Evolutionary conservation across 768 basidiomycete genomes (phyloP), one percentile per base, ranked within the genome.

Genomic region (Leccinellum luteum): DNA sequence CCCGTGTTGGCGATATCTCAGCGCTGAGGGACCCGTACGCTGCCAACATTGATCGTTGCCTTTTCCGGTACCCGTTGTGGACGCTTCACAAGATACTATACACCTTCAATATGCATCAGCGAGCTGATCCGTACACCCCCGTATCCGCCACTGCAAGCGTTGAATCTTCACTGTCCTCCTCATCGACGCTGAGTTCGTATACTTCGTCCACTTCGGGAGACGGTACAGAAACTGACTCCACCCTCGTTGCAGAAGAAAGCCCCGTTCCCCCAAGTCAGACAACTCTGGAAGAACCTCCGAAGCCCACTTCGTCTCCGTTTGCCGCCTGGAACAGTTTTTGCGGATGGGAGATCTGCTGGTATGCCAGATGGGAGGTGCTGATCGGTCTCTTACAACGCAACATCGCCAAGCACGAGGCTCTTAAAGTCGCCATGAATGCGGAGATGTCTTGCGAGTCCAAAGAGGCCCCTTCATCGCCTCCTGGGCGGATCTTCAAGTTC

Each of bases 41-140:
- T 50, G 76, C 73, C 58, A 74, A 81, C 51, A 75, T 85, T 51
- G 87, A 89, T 67, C 81, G 81, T 12, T 82, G 74, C 60, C 86
- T 88, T 62, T 78, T 78, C 57, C 74, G 69, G 32, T 74, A 84
- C 63, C 81, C 84, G 4, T 66, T 83, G 48, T 87, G 86, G 82
- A 88, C 87, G 19, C 82, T 89, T 65, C 72, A 76, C 45, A 89
- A 89, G 75, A 79, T 78, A 41, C 62, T 88, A n/a, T 89, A 83
- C 75, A 77, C 85, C 69, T 79, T 79, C 59, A 83, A 85, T 60
- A 68, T 89, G 64, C 80, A 82, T 47, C 68, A 78, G 21, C 54
- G 60, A 43, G 48, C 53, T 38, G 21, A 19, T 51, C 28, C 35
- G 15, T 44, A 41, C 35, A 35, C 51, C 49, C 53, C 68, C 48